These are phyloP conservation scores for Ambrosiella beaveri DNA, from an alignment of 2,329 filamentous ascomycete genomes.

Conservation along the genomic window DNA sequence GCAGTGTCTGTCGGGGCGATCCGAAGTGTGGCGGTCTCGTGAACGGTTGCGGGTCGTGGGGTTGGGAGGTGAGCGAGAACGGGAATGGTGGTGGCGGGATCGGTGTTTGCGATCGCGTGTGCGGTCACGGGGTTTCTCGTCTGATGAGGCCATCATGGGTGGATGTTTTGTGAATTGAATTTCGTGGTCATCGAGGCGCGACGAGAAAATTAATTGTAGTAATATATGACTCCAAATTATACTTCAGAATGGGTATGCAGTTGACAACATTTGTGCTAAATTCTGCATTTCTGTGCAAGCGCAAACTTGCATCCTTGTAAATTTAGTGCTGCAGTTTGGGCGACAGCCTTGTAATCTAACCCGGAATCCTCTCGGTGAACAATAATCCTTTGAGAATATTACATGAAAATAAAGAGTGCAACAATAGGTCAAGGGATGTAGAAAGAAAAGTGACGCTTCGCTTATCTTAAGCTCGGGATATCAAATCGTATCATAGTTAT, in stretches of 20 bases:
- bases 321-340: no score
- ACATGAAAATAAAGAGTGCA: no score
- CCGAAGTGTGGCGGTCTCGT: neutral
- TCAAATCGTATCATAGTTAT: neutral
- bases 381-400: neutral
- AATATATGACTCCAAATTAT: no score
- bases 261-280: no score
- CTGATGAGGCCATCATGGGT: neutral
- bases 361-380: neutral
- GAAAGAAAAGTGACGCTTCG: neutral
- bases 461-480: neutral
- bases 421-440: no score
- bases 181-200: neutral
- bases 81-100: slow-evolving; percentile 2
- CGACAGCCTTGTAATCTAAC: neutral
- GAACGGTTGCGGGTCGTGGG: neutral
- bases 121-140: neutral
- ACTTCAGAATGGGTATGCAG: no score
- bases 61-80: neutral
- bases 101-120: neutral
- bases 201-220: no score
- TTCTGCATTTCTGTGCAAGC: no score
- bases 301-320: no score
- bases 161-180: neutral
- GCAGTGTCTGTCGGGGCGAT: neutral